Percentiles rank a stretch among this genome's conserved stretches.
Evolutionary conservation across 257 asterid genomes (phyloP).

Genomic region (Solanum chilense): DNA sequence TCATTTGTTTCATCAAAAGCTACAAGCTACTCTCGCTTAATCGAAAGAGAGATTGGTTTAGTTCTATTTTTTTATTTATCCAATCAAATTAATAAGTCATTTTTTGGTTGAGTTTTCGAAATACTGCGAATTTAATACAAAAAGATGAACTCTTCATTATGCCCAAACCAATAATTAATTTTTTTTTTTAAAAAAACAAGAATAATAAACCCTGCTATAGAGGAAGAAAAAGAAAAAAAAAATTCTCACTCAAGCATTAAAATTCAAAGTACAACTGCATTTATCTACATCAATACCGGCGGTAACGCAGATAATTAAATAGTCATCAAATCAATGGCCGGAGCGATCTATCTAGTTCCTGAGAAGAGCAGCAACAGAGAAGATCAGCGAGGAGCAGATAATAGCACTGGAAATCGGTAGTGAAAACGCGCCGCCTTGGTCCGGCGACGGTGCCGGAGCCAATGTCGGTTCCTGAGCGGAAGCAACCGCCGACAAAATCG

Average conservation of each 20-base stretch:
- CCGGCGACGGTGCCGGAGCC: slow-evolving; percentile 50
- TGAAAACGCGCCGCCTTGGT: slow-evolving; percentile 26
- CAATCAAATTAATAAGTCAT: too few species aligned
- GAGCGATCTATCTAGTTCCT: slow-evolving; percentile 15
- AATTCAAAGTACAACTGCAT: background rate
- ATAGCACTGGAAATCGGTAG: slow-evolving; percentile 34
- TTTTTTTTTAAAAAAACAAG: background rate
- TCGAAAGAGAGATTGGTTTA: too few species aligned
- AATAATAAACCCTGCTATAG: background rate
- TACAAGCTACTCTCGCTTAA: too few species aligned
- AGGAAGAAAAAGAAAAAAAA: background rate
- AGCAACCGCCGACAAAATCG: slow-evolving; percentile 9
- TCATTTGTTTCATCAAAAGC: too few species aligned
- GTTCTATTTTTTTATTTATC: too few species aligned
- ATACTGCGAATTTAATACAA: background rate
- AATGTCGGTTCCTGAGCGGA: slow-evolving; percentile 17
- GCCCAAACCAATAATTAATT: background rate
- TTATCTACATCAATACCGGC: background rate
- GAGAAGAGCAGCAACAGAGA: slow-evolving; percentile 28
- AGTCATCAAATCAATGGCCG: background rate
- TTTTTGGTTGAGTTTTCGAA: too few species aligned
- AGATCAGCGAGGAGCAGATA: slow-evolving; percentile 29
- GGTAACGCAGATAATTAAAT: background rate
- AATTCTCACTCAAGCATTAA: background rate
- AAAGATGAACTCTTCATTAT: background rate